Evolutionary conservation across 805 yeast genomes (phyloP).

Genomic region (Naumovozyma baii): DNA sequence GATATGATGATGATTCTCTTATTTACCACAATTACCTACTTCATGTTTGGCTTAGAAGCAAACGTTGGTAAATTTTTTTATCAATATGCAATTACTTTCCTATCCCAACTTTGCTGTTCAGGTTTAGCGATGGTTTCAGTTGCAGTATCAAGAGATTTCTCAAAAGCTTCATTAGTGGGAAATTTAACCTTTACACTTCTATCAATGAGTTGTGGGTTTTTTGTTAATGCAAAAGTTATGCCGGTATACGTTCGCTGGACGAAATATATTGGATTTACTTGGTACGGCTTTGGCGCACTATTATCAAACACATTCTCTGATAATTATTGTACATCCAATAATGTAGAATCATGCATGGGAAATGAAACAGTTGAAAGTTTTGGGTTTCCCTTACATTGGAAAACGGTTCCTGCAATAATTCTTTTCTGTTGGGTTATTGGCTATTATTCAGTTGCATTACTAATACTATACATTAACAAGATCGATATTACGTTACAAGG

Average conservation of each 20-base stretch:
- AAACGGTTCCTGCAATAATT: constrained; percentile 52
- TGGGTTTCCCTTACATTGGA: constrained; percentile 61
- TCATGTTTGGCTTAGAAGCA: constrained; percentile 63
- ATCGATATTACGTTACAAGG: constrained; percentile 26
- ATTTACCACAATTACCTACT: constrained; percentile 55
- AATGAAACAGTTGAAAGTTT: constrained; percentile 41
- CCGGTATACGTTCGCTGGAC: constrained; percentile 86
- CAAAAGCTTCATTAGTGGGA: constrained; percentile 50
- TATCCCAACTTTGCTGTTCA: constrained; percentile 39
- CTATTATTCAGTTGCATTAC: constrained; percentile 39
- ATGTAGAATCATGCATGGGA: constrained; percentile 31
- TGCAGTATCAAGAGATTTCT: constrained; percentile 49
- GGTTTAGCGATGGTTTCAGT: constrained; percentile 32
- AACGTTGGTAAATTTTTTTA: constrained; percentile 46
- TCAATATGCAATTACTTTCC: constrained; percentile 49
- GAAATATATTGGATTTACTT: constrained; percentile 63
- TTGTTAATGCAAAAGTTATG: constrained; percentile 59
- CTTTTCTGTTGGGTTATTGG: constrained; percentile 50
- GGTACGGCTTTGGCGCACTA: constrained; percentile 70
- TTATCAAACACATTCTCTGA: constrained; percentile 56
- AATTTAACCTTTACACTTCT: constrained; percentile 62
- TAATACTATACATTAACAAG: constrained; percentile 39
- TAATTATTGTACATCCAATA: constrained; percentile 42
- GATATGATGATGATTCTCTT: constrained; percentile 55
- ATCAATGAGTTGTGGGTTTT: constrained; percentile 73